Evolutionary conservation across 2,329 filamentous ascomycete species (phyloP).

Genomic region (Rutstroemia sp.): DNA sequence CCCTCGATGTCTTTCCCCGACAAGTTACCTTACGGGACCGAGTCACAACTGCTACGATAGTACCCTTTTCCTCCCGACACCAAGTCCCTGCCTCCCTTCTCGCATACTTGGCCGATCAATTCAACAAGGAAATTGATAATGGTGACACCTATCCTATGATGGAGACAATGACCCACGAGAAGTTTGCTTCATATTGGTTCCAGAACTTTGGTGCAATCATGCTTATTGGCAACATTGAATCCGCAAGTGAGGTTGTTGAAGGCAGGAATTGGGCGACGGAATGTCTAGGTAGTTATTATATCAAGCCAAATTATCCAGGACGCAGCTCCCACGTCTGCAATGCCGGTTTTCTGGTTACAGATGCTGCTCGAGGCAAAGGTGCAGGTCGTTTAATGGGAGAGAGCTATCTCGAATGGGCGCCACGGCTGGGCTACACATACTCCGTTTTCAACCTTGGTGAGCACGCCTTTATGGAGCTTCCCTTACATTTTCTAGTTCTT

Average conservation of each 20-base stretch:
- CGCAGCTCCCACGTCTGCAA: conserved; percentile 68
- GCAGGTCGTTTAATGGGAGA: conserved; percentile 50
- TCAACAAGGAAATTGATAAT: conserved; percentile 66
- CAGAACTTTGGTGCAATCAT: conserved; percentile 66
- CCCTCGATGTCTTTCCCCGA: conserved; percentile 42
- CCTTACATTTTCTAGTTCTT: too few relatives aligned
- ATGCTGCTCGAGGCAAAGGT: conserved; percentile 46
- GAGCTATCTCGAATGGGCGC: conserved; percentile 50
- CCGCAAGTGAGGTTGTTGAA: conserved; percentile 39
- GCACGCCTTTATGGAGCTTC: too few relatives aligned
- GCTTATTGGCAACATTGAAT: conserved; percentile 57
- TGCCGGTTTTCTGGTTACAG: conserved; percentile 50
- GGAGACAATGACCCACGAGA: conserved; percentile 50
- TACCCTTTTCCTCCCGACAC: conserved; percentile 56
- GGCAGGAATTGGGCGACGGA: conserved; percentile 56
- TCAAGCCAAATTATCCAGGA: conserved; percentile 70
- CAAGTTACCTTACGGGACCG: conserved; percentile 60
- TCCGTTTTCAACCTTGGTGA: conserved; percentile 59
- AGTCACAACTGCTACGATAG: conserved; percentile 58
- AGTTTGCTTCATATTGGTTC: conserved; percentile 66
- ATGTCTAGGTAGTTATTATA: conserved; percentile 64
- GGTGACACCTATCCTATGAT: conserved; percentile 69
- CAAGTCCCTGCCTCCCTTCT: conserved; percentile 56
- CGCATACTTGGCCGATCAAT: conserved; percentile 55
- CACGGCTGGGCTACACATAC: conserved; percentile 59